Evolutionary conservation across 768 basidiomycete genomes (phyloP).

Genomic region (Udeniomyces megalosporus): DNA sequence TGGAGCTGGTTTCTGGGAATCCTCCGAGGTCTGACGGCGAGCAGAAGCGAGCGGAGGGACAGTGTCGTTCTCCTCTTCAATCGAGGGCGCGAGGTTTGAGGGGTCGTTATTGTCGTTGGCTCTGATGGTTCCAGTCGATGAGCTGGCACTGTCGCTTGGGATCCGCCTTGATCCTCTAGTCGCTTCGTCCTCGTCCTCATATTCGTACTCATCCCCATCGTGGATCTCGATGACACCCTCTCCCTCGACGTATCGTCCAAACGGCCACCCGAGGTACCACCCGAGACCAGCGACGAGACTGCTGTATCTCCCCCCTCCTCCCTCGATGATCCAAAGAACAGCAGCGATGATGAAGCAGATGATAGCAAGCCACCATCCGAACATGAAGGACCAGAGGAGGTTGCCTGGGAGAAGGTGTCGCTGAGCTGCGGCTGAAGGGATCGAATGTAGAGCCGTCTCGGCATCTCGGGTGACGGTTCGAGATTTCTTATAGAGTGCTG

Average conservation of each 20-base stretch:
- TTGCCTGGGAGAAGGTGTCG: slow-evolving; percentile 87
- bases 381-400: slow-evolving; percentile 72
- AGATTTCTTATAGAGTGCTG: slow-evolving; percentile 93
- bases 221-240: slow-evolving; percentile 31
- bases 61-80: neutral
- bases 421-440: slow-evolving; percentile 83
- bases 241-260: slow-evolving; percentile 95
- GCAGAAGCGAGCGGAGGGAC: slow-evolving; percentile 15
- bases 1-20: neutral
- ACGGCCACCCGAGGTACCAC: slow-evolving; percentile 96
- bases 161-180: slow-evolving; percentile 18
- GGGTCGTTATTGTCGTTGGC: neutral
- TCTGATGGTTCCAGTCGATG: slow-evolving; percentile 7
- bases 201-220: slow-evolving; percentile 22
- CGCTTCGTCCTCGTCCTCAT: slow-evolving; percentile 26
- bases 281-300: slow-evolving; percentile 78
- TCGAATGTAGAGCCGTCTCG: slow-evolving; percentile 78
- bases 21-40: slow-evolving; percentile 28
- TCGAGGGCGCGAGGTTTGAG: no score
- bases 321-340: slow-evolving; percentile 42
- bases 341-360: slow-evolving; percentile 51
- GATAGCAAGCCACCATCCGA: slow-evolving; percentile 85
- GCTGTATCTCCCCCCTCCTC: slow-evolving; percentile 76
- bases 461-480: slow-evolving; percentile 92
- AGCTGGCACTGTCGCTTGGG: slow-evolving; percentile 4